A percentile compares a stretch with the other conserved stretches of the same genome.
These are phyloP conservation scores for Metarhizium rileyi DNA, from an alignment of 2,329 filamentous ascomycete species.

Conservation along the genomic window DNA sequence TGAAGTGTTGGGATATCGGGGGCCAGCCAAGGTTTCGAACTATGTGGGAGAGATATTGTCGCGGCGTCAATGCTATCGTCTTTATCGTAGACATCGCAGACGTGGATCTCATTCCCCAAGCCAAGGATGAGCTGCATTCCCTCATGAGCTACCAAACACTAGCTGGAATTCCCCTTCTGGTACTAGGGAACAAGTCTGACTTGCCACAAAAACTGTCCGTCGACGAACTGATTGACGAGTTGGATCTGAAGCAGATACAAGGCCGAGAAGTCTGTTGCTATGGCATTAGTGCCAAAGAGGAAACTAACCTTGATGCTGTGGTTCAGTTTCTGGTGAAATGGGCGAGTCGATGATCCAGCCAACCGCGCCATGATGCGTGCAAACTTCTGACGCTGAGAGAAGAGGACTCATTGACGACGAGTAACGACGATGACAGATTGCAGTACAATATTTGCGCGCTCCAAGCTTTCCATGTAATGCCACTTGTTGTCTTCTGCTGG, in stretches of 20 bases:
- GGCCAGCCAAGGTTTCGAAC: slow-evolving; percentile 93
- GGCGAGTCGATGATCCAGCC: slow-evolving; percentile 53
- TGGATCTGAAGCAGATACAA: slow-evolving; percentile 82
- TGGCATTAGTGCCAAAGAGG: slow-evolving; percentile 96
- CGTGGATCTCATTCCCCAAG: slow-evolving; percentile 65
- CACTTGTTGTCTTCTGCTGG: background rate
- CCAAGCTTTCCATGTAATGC: background rate
- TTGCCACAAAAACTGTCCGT: slow-evolving; percentile 83
- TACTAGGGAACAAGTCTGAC: slow-evolving; percentile 96
- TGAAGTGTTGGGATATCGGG: slow-evolving; percentile 98
- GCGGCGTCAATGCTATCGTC: slow-evolving; percentile 93
- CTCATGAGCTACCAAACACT: slow-evolving; percentile 77
- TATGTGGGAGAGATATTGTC: slow-evolving; percentile 99
- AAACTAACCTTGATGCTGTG: slow-evolving; percentile 96
- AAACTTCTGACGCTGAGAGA: slow-evolving; percentile 3
- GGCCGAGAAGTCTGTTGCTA: slow-evolving; percentile 97
- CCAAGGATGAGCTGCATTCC: slow-evolving; percentile 84
- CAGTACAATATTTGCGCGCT: background rate
- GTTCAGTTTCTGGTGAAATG: slow-evolving; percentile 93
- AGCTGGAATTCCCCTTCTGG: slow-evolving; percentile 82
- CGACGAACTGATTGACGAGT: slow-evolving; percentile 86
- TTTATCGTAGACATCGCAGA: slow-evolving; percentile 98
- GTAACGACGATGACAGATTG: slow-evolving; percentile 5
- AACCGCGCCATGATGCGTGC: background rate
- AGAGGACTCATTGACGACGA: slow-evolving; percentile 7